These are phyloP conservation scores for Arachis monticola DNA, from an alignment of 331 rosid genomes.

Conservation along the genomic window DNA sequence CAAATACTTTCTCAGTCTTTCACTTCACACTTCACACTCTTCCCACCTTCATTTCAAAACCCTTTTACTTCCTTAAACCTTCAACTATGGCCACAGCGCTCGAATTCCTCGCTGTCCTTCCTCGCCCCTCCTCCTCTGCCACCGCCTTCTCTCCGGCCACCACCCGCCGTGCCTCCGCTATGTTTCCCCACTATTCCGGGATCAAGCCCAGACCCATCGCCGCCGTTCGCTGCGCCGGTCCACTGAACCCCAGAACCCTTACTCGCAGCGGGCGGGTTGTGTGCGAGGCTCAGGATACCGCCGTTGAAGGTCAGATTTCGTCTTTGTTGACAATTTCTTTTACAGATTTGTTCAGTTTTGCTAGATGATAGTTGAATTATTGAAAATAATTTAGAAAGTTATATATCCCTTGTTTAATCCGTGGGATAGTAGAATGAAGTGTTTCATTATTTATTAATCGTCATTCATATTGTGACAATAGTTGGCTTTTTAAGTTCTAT, in stretches of 20 bases:
- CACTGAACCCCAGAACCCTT: conserved; percentile 30
- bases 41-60: neutral
- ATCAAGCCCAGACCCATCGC: conserved; percentile 51
- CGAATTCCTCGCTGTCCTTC: conserved; percentile 55
- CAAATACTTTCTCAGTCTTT: no score
- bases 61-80: conserved; percentile 32
- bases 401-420: neutral
- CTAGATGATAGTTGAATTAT: neutral
- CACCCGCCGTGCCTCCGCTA: conserved; percentile 33
- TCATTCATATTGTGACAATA: no score
- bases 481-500: neutral
- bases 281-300: conserved; percentile 78
- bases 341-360: neutral
- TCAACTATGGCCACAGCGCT: conserved; percentile 68
- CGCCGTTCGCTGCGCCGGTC: conserved; percentile 38
- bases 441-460: no score
- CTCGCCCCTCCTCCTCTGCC: conserved; percentile 49
- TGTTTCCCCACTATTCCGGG: conserved; percentile 49
- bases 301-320: conserved; percentile 54
- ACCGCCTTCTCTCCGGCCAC: conserved; percentile 41
- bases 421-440: neutral
- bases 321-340: neutral
- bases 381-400: neutral
- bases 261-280: conserved; percentile 46
- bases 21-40: neutral